Conservation (phyloP, 306 rosid genomes). For the Pyrus bretschneideri region DNA sequence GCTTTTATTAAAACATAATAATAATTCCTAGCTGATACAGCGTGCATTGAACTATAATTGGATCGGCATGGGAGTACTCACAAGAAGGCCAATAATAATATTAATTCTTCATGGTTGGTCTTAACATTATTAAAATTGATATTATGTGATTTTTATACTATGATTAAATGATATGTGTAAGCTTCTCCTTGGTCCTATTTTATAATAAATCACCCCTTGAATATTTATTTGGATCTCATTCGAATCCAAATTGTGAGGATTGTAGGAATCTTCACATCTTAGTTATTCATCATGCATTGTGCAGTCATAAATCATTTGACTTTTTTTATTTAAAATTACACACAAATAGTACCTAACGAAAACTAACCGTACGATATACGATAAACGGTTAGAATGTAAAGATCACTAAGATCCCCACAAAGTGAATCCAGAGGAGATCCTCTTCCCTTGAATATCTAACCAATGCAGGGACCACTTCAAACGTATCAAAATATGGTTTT, state of each 20-base stretch:
- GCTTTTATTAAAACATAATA: too few relatives aligned
- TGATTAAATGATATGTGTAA: not conserved
- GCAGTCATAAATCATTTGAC: too few relatives aligned
- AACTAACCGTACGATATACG: too few relatives aligned
- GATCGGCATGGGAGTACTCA: constrained; percentile 1
- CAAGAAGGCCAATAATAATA: not conserved
- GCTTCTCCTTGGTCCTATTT: not conserved
- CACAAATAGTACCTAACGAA: too few relatives aligned
- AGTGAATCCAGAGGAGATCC: too few relatives aligned
- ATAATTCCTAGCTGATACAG: not conserved
- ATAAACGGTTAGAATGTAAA: too few relatives aligned
- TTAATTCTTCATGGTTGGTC: not conserved
- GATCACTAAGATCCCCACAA: too few relatives aligned
- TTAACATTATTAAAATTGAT: not conserved
- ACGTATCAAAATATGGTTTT: not conserved
- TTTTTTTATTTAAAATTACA: too few relatives aligned
- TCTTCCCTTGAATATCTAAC: not conserved
- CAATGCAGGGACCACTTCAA: not conserved
- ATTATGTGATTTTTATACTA: not conserved
- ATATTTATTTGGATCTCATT: not conserved
- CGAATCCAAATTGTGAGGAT: too few relatives aligned
- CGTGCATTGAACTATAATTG: constrained; percentile 6
- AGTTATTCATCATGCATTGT: too few relatives aligned
- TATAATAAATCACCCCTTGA: not conserved
- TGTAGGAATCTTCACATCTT: too few relatives aligned